Percentiles rank a stretch among this genome's conserved stretches.
These are phyloP conservation scores for Aphanomyces astaci DNA, from an alignment of 352 stramenopile species.

Conservation along the genomic window DNA sequence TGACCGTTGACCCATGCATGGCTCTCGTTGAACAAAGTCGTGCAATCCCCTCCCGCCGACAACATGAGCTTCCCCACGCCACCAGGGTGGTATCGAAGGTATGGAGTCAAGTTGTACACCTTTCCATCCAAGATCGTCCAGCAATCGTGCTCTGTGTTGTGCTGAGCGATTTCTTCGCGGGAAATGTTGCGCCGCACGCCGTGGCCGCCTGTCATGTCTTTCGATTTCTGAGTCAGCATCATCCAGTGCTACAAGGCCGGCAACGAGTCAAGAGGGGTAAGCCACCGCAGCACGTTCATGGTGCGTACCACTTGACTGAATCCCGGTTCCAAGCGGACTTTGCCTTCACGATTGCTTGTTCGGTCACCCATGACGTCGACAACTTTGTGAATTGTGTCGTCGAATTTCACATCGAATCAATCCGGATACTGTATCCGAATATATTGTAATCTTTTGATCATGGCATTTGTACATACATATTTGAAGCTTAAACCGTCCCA, in stretches of 20 bases:
- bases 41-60: slow-evolving; percentile 89
- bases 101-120: slow-evolving; percentile 94
- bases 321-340: slow-evolving; percentile 76
- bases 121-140: slow-evolving; percentile 91
- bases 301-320: slow-evolving; percentile 86
- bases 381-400: too few relatives aligned
- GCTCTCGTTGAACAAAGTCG: slow-evolving; percentile 94
- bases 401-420: too few relatives aligned
- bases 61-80: slow-evolving; percentile 89
- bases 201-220: slow-evolving; percentile 76
- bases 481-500: too few relatives aligned
- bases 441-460: too few relatives aligned
- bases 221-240: slow-evolving; percentile 64
- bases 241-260: slow-evolving; percentile 82
- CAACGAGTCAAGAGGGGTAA: too few relatives aligned
- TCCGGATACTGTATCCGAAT: too few relatives aligned
- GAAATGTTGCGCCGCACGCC: slow-evolving; percentile 55
- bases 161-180: slow-evolving; percentile 76
- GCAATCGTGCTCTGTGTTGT: slow-evolving; percentile 87
- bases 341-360: slow-evolving; percentile 30
- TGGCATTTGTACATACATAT: too few relatives aligned
- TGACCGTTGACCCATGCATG: slow-evolving; percentile 93
- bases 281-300: too few relatives aligned
- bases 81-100: slow-evolving; percentile 97
- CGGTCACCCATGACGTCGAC: slow-evolving; percentile 21